Evolutionary conservation across 2,329 filamentous ascomycete species (phyloP), one percentile per base, ranked within the genome.

Genomic region (Paracorniculantispora psalliotae): DNA sequence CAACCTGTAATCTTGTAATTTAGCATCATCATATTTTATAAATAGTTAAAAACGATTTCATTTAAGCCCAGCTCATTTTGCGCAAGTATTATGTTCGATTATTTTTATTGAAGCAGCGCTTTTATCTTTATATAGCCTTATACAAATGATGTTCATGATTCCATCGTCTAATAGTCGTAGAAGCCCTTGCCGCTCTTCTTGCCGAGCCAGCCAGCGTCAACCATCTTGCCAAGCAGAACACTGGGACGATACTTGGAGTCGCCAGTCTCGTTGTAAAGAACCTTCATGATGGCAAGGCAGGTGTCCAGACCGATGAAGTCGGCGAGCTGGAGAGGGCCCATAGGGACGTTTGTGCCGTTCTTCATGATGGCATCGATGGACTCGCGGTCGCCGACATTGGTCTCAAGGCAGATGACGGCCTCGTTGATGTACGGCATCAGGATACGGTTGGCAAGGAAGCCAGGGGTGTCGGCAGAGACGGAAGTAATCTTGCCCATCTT

Each of bases 401-500:
- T 97, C 77, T 99, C 94, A 15, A 99, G 80, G 74, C 94, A 99
- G 64, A 96, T 93, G 66, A 99, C 81, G 9, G 96, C 94, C 77
- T 99, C 94, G 72, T 99, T 99, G 79, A 99, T 97, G 72, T 99
- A 99, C 0, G 94, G 94, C 94, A 99, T 99, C 61, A 99, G 78
- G 62, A 99, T 99, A 10, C 94, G 83, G 73, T 99, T 99, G 33
- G 94, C 94, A 25, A 99, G 80, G 79, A 99, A 99, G 1, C 94
- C 94, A 0, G 94, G 94, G 0, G 90, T 86, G 73, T 99, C 94
- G 17, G 90, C 90, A 15, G 91, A 96, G 30, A 90, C 84, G 3
- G 92, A 96, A 0, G 92, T 79, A 55, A 97, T 82, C 78, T 99
- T 99, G 68, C 92, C 93, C 90, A 99, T 96, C 61, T 85, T 85